These are phyloP conservation scores for Gossypium ekmanianum DNA, from an alignment of 345 rosid genomes.

Conservation along the genomic window DNA sequence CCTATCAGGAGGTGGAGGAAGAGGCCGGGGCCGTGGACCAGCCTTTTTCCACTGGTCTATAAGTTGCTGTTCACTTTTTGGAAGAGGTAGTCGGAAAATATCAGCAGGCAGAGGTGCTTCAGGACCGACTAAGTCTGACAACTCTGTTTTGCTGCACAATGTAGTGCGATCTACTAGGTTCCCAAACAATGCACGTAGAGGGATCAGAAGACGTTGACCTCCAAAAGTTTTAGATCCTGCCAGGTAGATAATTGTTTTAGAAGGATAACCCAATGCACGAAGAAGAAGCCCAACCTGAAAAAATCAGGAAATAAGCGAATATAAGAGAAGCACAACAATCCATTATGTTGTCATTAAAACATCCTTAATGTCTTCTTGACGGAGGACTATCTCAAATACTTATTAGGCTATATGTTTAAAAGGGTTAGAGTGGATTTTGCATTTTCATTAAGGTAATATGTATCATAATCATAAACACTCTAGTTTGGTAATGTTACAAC, in stretches of 20 bases:
- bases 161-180: constrained; percentile 74
- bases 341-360: background rate
- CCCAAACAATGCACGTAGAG: constrained; percentile 85
- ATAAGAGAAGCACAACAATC: constrained; percentile 14
- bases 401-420: background rate
- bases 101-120: constrained; percentile 63
- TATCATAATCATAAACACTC: background rate
- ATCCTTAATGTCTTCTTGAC: background rate
- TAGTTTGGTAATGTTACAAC: background rate
- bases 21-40: constrained; percentile 98
- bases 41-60: constrained; percentile 86
- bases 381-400: background rate
- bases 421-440: background rate
- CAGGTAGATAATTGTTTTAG: constrained; percentile 75
- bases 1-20: constrained; percentile 97
- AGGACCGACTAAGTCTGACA: constrained; percentile 72
- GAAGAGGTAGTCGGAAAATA: constrained; percentile 38
- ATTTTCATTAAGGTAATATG: background rate
- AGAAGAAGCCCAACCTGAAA: constrained; percentile 92
- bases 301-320: constrained; percentile 14
- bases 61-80: constrained; percentile 62
- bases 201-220: constrained; percentile 87
- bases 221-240: constrained; percentile 96
- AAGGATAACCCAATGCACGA: constrained; percentile 84
- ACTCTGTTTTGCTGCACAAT: constrained; percentile 69